These are phyloP conservation scores for Amylocystis lapponica DNA, from an alignment of 768 basidiomycete genomes.

Conservation along the genomic window DNA sequence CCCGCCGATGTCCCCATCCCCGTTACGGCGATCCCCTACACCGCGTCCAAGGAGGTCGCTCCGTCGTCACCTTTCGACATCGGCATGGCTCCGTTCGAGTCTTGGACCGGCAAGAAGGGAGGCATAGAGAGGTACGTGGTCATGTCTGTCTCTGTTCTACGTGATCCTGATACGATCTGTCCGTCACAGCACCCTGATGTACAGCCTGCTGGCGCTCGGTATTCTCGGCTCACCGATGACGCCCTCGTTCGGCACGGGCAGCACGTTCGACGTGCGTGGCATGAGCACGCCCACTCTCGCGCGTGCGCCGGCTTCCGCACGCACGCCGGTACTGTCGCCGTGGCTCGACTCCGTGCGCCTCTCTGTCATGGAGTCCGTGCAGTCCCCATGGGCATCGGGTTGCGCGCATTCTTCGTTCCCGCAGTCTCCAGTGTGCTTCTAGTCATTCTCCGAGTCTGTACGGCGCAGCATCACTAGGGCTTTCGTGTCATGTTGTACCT, in stretches of 20 bases:
- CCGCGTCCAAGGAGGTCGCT: background rate
- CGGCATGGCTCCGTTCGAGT: slow-evolving; percentile 18
- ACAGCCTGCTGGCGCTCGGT: slow-evolving; percentile 15
- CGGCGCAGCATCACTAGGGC: too few species aligned
- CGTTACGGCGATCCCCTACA: background rate
- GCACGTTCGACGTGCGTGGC: slow-evolving; percentile 4
- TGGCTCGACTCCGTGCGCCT: slow-evolving; percentile 16
- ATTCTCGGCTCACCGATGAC: slow-evolving; percentile 14
- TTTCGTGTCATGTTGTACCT: too few species aligned
- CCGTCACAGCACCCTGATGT: slow-evolving; percentile 9
- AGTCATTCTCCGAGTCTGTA: slow-evolving; percentile 16
- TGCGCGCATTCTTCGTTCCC: slow-evolving; percentile 8
- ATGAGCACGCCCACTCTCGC: slow-evolving; percentile 11
- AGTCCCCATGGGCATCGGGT: slow-evolving; percentile 18
- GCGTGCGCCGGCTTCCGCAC: slow-evolving; percentile 11
- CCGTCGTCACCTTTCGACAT: slow-evolving; percentile 7
- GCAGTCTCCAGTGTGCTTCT: slow-evolving; percentile 12
- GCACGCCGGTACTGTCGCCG: slow-evolving; percentile 17
- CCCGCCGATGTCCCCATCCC: background rate
- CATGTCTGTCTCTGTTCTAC: too few species aligned
- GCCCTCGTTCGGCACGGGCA: slow-evolving; percentile 7
- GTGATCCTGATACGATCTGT: background rate
- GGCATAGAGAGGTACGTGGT: slow-evolving; percentile 12
- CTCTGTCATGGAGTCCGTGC: slow-evolving; percentile 14
- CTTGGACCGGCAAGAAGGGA: slow-evolving; percentile 15